These are phyloP conservation scores for Penicillium atrosanguineum DNA, from an alignment of 495 filamentous ascomycete genomes.

Conservation along the genomic window DNA sequence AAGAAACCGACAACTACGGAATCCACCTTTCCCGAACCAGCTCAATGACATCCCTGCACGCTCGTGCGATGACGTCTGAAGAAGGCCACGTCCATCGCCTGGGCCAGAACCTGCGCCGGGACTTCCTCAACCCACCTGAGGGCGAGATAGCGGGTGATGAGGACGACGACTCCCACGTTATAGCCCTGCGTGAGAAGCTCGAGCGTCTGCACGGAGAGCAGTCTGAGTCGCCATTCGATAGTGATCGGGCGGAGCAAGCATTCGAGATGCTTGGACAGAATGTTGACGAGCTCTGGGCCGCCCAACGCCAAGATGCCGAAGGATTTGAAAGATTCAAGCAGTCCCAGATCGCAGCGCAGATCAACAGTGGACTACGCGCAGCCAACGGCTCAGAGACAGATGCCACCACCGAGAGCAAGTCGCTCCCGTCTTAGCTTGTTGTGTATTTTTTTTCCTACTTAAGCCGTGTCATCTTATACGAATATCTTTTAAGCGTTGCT, in stretches of 20 bases:
- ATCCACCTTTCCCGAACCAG: constrained; percentile 62
- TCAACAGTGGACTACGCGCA: constrained; percentile 46
- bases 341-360: constrained; percentile 62
- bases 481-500: background rate
- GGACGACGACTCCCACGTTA: constrained; percentile 55
- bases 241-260: constrained; percentile 54
- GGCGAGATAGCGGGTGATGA: constrained; percentile 30
- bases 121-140: constrained; percentile 53
- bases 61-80: constrained; percentile 76
- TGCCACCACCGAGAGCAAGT: constrained; percentile 11
- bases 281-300: constrained; percentile 48
- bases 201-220: constrained; percentile 62
- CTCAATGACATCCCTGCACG: constrained; percentile 76
- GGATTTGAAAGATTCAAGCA: constrained; percentile 65
- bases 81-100: constrained; percentile 86
- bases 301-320: constrained; percentile 56
- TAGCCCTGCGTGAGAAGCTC: constrained; percentile 56
- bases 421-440: constrained; percentile 4
- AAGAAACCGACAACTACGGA: constrained; percentile 47
- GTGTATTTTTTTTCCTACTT: background rate
- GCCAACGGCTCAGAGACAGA: constrained; percentile 4
- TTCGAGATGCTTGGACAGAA: constrained; percentile 59
- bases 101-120: constrained; percentile 75
- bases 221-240: constrained; percentile 52
- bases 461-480: background rate